A percentile compares a stretch with the other conserved stretches of the same genome.
phyloP scores from a whole-genome alignment of 257 asterid species.

The Solanum appendiculatum region DNA sequence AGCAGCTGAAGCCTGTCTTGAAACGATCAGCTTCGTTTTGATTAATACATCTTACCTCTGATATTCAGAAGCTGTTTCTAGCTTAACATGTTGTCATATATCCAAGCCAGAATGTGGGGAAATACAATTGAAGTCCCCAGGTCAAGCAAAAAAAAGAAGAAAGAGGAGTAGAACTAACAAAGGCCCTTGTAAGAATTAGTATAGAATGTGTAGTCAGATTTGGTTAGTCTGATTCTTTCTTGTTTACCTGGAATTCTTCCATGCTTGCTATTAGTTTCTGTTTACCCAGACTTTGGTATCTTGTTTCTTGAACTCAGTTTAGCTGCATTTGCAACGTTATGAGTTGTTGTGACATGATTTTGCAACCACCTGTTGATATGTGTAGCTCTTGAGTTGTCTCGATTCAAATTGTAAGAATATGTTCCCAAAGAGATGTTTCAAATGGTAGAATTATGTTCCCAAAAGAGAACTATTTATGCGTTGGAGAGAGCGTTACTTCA shows the following conservation, averaged over 20 bases:
- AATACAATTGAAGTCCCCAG: neutral
- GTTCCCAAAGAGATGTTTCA: neutral
- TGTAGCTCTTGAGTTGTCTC: neutral
- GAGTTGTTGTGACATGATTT: neutral
- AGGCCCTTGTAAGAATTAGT: neutral
- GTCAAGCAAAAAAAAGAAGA: neutral
- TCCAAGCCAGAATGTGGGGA: neutral
- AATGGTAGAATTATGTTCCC: neutral
- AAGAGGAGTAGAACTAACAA: neutral
- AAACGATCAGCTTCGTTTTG: conserved; percentile 42
- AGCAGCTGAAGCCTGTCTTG: conserved; percentile 41
- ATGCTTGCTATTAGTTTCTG: neutral
- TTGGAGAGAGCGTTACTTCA: neutral
- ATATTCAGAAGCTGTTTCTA: neutral
- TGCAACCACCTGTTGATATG: neutral
- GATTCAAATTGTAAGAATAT: neutral
- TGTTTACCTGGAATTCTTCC: neutral
- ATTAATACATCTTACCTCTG: neutral
- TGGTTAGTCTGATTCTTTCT: neutral
- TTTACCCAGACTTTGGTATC: neutral
- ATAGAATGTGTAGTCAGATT: neutral
- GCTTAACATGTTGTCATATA: neutral
- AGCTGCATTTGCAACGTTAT: neutral
- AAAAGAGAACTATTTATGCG: too few relatives aligned
- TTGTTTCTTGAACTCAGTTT: neutral